These are phyloP conservation scores for Boletus speciosus DNA, from an alignment of 768 basidiomycete genomes.

Conservation along the genomic window DNA sequence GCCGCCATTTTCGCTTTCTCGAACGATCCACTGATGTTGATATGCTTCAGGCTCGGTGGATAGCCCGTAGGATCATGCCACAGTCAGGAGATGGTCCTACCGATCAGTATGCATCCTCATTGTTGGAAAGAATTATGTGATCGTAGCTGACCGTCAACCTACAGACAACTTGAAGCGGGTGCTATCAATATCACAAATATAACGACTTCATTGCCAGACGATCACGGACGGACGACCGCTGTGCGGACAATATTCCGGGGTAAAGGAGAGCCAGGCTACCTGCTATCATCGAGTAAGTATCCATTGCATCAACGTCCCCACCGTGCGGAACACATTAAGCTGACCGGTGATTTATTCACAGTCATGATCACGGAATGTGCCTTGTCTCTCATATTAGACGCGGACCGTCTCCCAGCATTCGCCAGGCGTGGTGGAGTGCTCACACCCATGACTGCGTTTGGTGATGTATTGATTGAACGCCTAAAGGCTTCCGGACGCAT, in stretches of 20 bases:
- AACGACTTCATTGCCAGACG: conserved; percentile 53
- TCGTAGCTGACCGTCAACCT: neutral
- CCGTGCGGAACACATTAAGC: neutral
- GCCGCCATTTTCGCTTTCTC: neutral
- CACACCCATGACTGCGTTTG: conserved; percentile 81
- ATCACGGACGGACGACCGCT: conserved; percentile 35
- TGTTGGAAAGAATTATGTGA: neutral
- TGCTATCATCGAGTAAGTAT: conserved; percentile 9
- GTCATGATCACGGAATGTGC: conserved; percentile 81
- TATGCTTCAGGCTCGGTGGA: conserved; percentile 44
- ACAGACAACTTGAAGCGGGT: conserved; percentile 58
- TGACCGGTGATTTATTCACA: conserved; percentile 23
- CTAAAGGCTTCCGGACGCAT: conserved; percentile 57
- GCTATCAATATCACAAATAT: conserved; percentile 65
- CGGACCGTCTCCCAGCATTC: conserved; percentile 52
- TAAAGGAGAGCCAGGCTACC: conserved; percentile 76
- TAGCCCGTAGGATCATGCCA: conserved; percentile 49
- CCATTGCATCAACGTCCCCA: neutral
- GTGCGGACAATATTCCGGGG: conserved; percentile 63
- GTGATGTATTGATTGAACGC: conserved; percentile 68
- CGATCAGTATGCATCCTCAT: conserved; percentile 45
- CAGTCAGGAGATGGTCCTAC: conserved; percentile 61
- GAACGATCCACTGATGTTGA: neutral
- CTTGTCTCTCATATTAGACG: conserved; percentile 59
- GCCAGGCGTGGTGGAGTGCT: conserved; percentile 71